These are phyloP conservation scores for Pichia kluyveri DNA, from an alignment of 805 yeast genomes.

Conservation along the genomic window DNA sequence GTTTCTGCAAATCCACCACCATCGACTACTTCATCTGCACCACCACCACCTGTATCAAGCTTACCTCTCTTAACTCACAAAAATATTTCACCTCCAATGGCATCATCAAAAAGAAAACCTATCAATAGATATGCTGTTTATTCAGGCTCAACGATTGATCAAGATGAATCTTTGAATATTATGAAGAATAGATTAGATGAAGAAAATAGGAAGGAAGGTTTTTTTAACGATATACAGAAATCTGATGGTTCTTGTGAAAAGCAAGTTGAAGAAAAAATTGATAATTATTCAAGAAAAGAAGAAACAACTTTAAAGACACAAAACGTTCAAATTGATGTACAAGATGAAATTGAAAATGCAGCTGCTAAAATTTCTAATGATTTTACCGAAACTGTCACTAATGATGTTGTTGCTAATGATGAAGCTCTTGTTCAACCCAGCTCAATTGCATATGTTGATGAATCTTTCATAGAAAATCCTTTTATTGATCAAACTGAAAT, in stretches of 20 bases:
- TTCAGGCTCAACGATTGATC: not conserved
- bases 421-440: too few species aligned
- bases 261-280: too few species aligned
- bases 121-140: slow-evolving; percentile 1
- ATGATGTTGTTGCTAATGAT: not conserved
- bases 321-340: not conserved
- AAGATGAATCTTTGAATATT: not conserved
- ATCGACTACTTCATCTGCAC: too few species aligned
- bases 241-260: not conserved
- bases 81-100: not conserved
- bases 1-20: too few species aligned
- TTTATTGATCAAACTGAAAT: too few species aligned
- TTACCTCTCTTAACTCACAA: too few species aligned
- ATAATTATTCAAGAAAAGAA: too few species aligned
- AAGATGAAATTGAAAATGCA: not conserved
- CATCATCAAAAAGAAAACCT: not conserved
- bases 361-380: not conserved
- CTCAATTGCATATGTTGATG: too few species aligned
- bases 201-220: not conserved
- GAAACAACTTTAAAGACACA: too few species aligned
- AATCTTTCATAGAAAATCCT: too few species aligned
- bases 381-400: not conserved
- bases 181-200: too few species aligned
- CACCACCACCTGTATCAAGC: too few species aligned
- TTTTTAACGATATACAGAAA: not conserved